phyloP scores from a whole-genome alignment of 106 monocot genomes.

The Triglochin maritima region DNA sequence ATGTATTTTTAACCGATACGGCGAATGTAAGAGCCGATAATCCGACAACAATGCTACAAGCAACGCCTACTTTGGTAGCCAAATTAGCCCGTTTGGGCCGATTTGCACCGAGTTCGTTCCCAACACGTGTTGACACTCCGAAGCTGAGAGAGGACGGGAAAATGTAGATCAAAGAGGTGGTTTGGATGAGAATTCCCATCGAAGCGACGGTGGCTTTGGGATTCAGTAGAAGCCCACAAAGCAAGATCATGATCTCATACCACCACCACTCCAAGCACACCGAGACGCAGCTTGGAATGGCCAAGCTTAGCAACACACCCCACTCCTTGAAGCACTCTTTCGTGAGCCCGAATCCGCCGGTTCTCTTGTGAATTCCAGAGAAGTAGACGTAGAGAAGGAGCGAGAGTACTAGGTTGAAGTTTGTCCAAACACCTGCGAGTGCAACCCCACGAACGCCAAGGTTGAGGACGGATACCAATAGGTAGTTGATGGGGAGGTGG shows the following conservation, averaged over 20 bases:
- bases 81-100: not conserved
- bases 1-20: constrained; percentile 2
- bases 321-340: constrained; percentile 37
- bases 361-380: constrained; percentile 30
- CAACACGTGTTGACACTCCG: constrained; percentile 13
- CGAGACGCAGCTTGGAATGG: constrained; percentile 68
- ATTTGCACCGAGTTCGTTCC: constrained; percentile 19
- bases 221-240: constrained; percentile 39
- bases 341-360: constrained; percentile 16
- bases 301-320: constrained; percentile 43
- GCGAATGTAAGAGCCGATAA: constrained; percentile 11
- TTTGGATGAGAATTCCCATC: constrained; percentile 21
- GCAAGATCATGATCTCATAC: constrained; percentile 88
- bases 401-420: constrained; percentile 53
- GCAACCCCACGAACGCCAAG: constrained; percentile 72
- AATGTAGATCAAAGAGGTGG: constrained; percentile 20
- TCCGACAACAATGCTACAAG: constrained; percentile 9
- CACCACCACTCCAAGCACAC: constrained; percentile 98
- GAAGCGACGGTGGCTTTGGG: constrained; percentile 16
- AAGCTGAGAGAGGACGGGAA: constrained; percentile 18
- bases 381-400: constrained; percentile 51
- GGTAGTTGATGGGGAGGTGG: constrained; percentile 54
- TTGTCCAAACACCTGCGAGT: constrained; percentile 43
- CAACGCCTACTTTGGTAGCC: constrained; percentile 4
- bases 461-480: constrained; percentile 37